phyloP scores from a whole-genome alignment of 345 rosid species.

The Psidium friedrichsthalianum region DNA sequence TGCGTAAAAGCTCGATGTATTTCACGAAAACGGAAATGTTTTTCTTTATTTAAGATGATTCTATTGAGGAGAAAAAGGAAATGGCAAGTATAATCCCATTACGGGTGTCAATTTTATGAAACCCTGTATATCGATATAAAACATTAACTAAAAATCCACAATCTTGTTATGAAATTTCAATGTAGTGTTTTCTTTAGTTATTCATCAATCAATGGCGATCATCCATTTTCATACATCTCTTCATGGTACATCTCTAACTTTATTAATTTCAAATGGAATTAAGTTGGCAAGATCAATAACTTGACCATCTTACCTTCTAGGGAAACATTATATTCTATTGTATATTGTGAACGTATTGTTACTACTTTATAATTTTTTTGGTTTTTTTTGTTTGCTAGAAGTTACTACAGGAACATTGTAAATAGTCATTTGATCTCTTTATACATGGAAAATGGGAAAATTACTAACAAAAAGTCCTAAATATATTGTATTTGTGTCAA shows the following conservation, averaged over 20 bases:
- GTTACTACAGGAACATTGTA: background rate
- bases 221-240: background rate
- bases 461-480: too few species aligned
- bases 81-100: background rate
- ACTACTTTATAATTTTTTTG: background rate
- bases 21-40: background rate
- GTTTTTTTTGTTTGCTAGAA: background rate
- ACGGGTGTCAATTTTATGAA: background rate
- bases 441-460: too few species aligned
- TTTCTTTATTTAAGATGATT: background rate
- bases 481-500: too few species aligned
- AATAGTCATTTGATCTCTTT: too few species aligned
- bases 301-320: background rate
- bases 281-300: background rate
- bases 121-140: background rate
- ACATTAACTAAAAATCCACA: background rate
- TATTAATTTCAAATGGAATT: background rate
- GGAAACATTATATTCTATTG: background rate
- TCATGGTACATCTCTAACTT: background rate
- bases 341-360: background rate
- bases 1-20: background rate
- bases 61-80: background rate
- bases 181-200: background rate
- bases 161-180: background rate
- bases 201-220: background rate